These are phyloP conservation scores for Sequoia sempervirens DNA, from an alignment of 75 land plant species.

Conservation along the genomic window DNA sequence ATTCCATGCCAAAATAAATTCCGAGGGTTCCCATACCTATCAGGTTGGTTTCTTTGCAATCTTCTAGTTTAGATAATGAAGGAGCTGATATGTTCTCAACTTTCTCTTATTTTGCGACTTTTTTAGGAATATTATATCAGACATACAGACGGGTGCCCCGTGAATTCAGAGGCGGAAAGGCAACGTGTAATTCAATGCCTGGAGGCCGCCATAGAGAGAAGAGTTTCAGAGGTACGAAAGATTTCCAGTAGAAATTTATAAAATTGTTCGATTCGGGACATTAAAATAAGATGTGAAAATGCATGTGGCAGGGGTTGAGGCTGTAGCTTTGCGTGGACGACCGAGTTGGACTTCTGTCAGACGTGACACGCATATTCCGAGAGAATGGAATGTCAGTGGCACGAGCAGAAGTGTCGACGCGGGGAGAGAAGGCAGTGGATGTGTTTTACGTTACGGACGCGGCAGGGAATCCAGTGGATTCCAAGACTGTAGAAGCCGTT, in stretches of 20 bases:
- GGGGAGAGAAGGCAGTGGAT: constrained; percentile 41
- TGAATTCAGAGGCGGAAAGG: constrained; percentile 72
- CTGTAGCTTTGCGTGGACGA: constrained; percentile 69
- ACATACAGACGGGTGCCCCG: constrained; percentile 73
- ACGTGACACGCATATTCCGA: constrained; percentile 75
- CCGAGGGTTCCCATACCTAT: constrained; percentile 42
- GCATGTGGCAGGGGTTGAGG: constrained; percentile 60
- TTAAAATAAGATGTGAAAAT: not conserved
- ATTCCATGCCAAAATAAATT: constrained; percentile 70
- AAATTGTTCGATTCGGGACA: too few relatives aligned
- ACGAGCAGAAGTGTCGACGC: constrained; percentile 74
- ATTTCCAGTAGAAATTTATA: too few relatives aligned
- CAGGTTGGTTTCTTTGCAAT: constrained; percentile 26
- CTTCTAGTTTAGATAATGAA: not conserved
- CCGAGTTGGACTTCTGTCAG: constrained; percentile 64
- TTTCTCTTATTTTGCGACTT: not conserved
- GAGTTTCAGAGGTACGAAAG: constrained; percentile 62
- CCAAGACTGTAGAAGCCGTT: constrained; percentile 56
- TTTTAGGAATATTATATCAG: constrained; percentile 82
- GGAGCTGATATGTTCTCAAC: too few relatives aligned
- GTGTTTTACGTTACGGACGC: constrained; percentile 78
- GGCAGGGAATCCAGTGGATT: constrained; percentile 45
- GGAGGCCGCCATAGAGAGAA: constrained; percentile 82
- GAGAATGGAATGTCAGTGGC: constrained; percentile 86
- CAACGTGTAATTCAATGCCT: constrained; percentile 69